Percentiles rank a stretch among this genome's conserved stretches.
These are phyloP conservation scores for Fusarium annulatum DNA, from an alignment of 2,329 filamentous ascomycete genomes.

Conservation along the genomic window DNA sequence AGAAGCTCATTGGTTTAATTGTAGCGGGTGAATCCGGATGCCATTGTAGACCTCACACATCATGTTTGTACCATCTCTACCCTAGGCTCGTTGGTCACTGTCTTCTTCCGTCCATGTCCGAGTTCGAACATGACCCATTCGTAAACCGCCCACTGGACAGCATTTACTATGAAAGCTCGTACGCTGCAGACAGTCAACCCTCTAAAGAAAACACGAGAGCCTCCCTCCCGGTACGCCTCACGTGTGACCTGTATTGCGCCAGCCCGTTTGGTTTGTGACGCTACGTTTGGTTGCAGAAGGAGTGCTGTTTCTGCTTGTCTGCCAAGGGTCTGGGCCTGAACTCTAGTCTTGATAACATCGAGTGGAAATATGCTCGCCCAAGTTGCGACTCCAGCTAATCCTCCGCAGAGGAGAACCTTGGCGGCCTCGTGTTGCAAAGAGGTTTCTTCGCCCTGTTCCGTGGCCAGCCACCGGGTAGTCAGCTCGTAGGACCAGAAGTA, in stretches of 20 bases:
- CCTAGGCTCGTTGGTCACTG: neutral
- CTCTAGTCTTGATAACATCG: conserved; percentile 90
- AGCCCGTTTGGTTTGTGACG: conserved; percentile 45
- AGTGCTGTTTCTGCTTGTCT: conserved; percentile 27
- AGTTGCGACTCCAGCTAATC: conserved; percentile 85
- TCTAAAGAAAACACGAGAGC: conserved; percentile 73
- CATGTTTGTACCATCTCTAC: conserved; percentile 1
- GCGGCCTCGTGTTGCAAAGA: conserved; percentile 59
- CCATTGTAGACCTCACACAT: neutral
- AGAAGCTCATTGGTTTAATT: neutral
- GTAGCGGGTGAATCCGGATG: conserved; percentile 20
- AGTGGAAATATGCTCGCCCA: conserved; percentile 93
- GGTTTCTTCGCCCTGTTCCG: conserved; percentile 28
- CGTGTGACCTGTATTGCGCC: conserved; percentile 73
- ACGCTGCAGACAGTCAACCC: conserved; percentile 84
- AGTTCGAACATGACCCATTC: conserved; percentile 83
- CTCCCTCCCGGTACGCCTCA: conserved; percentile 73
- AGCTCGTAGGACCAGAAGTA: conserved; percentile 96
- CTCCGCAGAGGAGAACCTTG: conserved; percentile 83
- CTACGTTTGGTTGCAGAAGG: conserved; percentile 35
- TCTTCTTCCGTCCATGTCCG: conserved; percentile 42
- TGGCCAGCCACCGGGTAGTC: conserved; percentile 66
- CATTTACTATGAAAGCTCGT: conserved; percentile 91
- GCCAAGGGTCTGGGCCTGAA: conserved; percentile 76
- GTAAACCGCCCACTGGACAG: conserved; percentile 91